A percentile compares a stretch with the other conserved stretches of the same genome.
Evolutionary conservation across 768 basidiomycete genomes (phyloP).

Genomic region (Macrocybe gigantea): DNA sequence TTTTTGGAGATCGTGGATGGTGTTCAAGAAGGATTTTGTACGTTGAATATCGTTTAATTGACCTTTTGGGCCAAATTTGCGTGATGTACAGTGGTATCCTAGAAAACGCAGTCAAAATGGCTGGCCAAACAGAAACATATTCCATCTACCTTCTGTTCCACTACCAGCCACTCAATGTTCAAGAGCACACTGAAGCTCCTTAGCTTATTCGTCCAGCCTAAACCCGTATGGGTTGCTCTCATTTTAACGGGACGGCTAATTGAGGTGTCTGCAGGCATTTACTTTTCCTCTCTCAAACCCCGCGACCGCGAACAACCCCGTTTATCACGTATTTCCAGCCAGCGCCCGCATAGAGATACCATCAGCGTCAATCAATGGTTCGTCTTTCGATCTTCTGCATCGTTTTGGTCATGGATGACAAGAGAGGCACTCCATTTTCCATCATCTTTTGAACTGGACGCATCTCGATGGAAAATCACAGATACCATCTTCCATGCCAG

Average conservation of each 20-base stretch:
- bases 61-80: too few species aligned
- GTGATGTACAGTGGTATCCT: too few species aligned
- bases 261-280: constrained; percentile 2
- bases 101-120: too few species aligned
- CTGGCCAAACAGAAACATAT: too few species aligned
- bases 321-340: not conserved
- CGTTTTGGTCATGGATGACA: not conserved
- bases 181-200: constrained; percentile 10
- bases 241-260: not conserved
- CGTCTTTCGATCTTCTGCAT: not conserved
- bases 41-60: too few species aligned
- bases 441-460: not conserved
- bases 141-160: too few species aligned
- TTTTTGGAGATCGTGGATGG: too few species aligned
- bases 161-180: constrained; percentile 5
- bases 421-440: not conserved
- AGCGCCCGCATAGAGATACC: not conserved
- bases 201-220: constrained; percentile 13
- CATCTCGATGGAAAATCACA: not conserved
- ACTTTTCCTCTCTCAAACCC: constrained; percentile 5
- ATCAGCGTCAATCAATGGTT: not conserved
- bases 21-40: too few species aligned
- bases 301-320: not conserved
- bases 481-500: not conserved
- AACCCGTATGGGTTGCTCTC: constrained; percentile 9